Percentiles rank a stretch among this genome's conserved stretches.
Conservation (phyloP, 2,329 filamentous ascomycete species). For the Colletotrichum eremochloae region DNA sequence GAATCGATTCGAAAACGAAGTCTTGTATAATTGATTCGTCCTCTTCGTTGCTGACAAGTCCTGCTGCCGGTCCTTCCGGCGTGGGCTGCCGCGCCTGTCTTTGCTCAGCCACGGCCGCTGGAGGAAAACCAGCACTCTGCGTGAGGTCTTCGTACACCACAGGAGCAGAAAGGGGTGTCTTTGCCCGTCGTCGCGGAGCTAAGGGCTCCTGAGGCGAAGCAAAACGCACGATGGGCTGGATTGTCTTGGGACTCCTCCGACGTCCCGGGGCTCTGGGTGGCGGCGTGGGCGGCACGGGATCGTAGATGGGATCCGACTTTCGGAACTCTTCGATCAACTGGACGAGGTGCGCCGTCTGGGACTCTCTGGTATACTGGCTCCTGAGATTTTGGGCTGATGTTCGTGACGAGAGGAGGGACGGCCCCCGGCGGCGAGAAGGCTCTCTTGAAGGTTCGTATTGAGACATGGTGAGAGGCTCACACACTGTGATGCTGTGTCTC, state of each 20-base stretch:
- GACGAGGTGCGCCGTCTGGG: conserved; percentile 22
- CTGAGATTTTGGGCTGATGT: conserved; percentile 35
- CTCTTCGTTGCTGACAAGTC: conserved; percentile 46
- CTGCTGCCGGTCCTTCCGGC: conserved; percentile 27
- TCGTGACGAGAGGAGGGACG: conserved; percentile 30
- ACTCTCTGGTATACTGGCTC: conserved; percentile 31
- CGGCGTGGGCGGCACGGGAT: conserved; percentile 36
- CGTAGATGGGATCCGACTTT: conserved; percentile 37
- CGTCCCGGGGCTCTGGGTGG: conserved; percentile 34
- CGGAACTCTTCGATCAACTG: conserved; percentile 39
- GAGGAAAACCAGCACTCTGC: background rate
- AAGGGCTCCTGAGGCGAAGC: conserved; percentile 19
- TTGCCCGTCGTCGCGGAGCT: conserved; percentile 11
- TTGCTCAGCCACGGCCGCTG: conserved; percentile 14
- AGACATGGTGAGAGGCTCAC: conserved; percentile 5
- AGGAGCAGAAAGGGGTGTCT: conserved; percentile 27
- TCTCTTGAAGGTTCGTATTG: conserved; percentile 32
- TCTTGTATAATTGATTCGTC: conserved; percentile 31
- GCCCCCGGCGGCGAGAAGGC: conserved; percentile 21
- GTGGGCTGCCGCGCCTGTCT: background rate
- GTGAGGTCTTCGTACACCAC: conserved; percentile 6
- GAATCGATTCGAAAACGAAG: conserved; percentile 16
- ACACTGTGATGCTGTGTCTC: conserved; percentile 7
- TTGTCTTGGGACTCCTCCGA: conserved; percentile 11
- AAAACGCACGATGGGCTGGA: conserved; percentile 19